Evolutionary conservation across 306 rosid species (phyloP).

Genomic region (Quercus mongolica): DNA sequence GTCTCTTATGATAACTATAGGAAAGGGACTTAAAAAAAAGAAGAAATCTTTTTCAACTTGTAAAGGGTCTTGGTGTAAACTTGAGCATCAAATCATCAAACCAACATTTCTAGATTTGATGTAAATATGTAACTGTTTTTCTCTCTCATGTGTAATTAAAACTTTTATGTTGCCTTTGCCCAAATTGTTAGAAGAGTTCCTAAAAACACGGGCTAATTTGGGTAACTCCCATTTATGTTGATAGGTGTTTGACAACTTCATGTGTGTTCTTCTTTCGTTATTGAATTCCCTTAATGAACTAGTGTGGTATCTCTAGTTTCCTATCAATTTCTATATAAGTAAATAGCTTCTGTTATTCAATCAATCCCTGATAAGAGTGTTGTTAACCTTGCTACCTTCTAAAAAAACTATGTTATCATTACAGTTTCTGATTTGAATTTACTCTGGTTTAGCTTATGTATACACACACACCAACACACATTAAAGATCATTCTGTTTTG

Average conservation of each 20-base stretch:
- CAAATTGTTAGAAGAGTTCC: background rate
- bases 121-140: background rate
- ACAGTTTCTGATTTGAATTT: no score
- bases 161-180: background rate
- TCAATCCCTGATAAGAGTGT: background rate
- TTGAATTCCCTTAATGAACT: background rate
- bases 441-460: background rate
- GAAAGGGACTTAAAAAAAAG: no score
- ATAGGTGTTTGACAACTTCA: background rate
- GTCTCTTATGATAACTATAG: background rate
- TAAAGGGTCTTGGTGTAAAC: background rate
- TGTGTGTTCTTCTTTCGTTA: background rate
- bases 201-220: background rate
- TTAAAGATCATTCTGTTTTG: background rate
- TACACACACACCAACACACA: background rate
- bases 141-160: background rate
- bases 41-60: background rate
- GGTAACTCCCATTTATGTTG: background rate
- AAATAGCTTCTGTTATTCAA: background rate
- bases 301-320: background rate
- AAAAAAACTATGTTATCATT: no score
- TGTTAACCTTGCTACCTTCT: background rate
- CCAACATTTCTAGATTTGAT: background rate
- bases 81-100: background rate
- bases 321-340: background rate